Base-by-base conservation (phyloP, 345 rosid genomes). In the Citrus cavaleriei region DNA sequence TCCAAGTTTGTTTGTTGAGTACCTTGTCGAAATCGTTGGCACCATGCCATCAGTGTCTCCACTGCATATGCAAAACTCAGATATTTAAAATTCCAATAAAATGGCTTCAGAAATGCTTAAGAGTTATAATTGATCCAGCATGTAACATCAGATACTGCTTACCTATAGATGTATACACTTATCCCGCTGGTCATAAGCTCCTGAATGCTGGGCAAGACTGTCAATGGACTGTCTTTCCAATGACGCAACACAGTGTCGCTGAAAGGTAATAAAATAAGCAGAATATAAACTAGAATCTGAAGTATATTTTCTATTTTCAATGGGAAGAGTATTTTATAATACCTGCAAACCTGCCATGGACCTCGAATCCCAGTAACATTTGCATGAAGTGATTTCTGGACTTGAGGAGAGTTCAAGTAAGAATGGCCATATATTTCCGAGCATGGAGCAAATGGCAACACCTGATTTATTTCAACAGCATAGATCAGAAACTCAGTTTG, bases 261-360 rank as follows among this genome's bases (percentile, higher is more conserved):
- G 42, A 30, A 72, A 72, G 22, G 42, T 21, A 71, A 1, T 28
- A 27, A 18, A 5, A 28, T 38, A 27, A 42, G 18, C 19, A 6
- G 27, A 67, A 68, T 68, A 25, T 35, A 4, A 22, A 68, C 54
- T 22, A 42, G 7, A 24, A 25, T 5, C n/a, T 42, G 25, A 3
- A 25, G 3, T 70, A 1, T 16, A 1, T 70, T 35, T 21, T 22
- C 30, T 10, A 1, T 38, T 42, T 12, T 42, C 0, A 42, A 12
- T 42, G 16, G 51, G 51, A 42, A 46, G 51, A 46, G 0, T 46
- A 46, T 46, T 46, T 3, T 54, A 30, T 19, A 71, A 16, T 71
- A 71, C 75, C 72, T 80, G 71, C 75, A 80, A 65, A 46, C 19
- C 71, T 74, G 30, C 82, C 82, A 80, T 34, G 57, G 75, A 34